Evolutionary conservation across 768 basidiomycete species (phyloP), one percentile per base, ranked within the genome.

Genomic region (Sistotremastrum suecicum): DNA sequence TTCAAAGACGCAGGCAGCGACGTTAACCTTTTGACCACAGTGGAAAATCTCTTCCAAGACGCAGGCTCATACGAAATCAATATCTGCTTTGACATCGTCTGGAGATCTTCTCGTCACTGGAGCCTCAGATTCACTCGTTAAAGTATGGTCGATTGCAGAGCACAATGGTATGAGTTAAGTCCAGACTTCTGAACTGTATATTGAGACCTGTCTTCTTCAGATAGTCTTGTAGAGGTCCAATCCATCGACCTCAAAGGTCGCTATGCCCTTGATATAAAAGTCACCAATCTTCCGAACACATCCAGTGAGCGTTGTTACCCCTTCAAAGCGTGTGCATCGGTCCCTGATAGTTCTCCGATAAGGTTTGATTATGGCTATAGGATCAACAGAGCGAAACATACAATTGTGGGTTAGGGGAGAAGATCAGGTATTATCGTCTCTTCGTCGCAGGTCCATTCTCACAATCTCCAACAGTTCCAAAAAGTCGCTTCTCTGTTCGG

Each of bases 111-210:
- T 92, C 6, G 69, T 81, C 2, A 88, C 87, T 0, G 90, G 86
- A 1, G 78, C 84, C 10, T 94, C 91, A 0, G 91, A 97, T 59
- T 76, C 79, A 1, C 63, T 64, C 1, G 69, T 92, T 38, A 88
- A 84, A 60, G 65, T 87, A 30, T 97, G 88, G 88, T 30, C 45
- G 10, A 50, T 43, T 39, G 31, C 46, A 50, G 45, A 50, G 34
- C 11, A 36, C 20, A 28, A 31, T 42, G 20, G 30, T 34, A 30
- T 46, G 73, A 71, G 63, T 52, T 53, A 56, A 31, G 47, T 72
- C 41, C 52, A 60, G 35, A 40, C 36, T 11, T 10, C 9, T 29
- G 20, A 12, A 47, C 5, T 37, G 36, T 32, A 39, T 5, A 36
- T 10, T 10, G 7, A 8, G 9, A 3, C 33, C n/a, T 12, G 34